phyloP scores from a whole-genome alignment of 2,329 filamentous ascomycete genomes.

The Stachybotrys chartarum region DNA sequence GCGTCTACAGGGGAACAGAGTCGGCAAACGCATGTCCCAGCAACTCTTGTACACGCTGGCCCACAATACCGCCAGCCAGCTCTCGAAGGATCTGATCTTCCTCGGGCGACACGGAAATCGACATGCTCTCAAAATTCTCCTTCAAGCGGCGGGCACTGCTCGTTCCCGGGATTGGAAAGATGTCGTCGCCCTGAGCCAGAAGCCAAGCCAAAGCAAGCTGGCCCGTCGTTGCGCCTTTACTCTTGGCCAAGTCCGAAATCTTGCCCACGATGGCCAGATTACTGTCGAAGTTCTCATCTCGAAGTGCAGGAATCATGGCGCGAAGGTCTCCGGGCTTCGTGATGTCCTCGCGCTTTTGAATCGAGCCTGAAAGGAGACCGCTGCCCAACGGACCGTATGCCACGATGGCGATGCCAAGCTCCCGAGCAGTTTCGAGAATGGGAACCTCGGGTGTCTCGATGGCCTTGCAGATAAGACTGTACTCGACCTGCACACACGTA shows the following conservation, averaged over 20 bases:
- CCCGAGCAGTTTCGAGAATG: constrained; percentile 46
- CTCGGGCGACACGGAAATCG: no score
- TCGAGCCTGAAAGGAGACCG: constrained; percentile 46
- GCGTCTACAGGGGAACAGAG: no score
- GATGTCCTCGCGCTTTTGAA: constrained; percentile 38
- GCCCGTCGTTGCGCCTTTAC: neutral
- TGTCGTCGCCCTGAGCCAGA: neutral
- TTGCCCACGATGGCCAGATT: neutral
- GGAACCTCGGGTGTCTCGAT: constrained; percentile 46
- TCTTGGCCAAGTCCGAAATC: neutral
- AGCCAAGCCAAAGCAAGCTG: neutral
- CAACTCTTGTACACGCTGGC: no score
- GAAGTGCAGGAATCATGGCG: neutral
- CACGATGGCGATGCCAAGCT: constrained; percentile 50
- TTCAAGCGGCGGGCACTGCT: no score
- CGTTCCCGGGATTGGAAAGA: neutral
- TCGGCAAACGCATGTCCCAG: no score
- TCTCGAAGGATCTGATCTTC: no score
- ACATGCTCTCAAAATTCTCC: no score
- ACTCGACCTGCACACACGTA: constrained; percentile 46
- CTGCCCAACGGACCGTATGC: constrained; percentile 54
- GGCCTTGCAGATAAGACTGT: constrained; percentile 45
- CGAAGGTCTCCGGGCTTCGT: neutral
- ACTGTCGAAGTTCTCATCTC: neutral
- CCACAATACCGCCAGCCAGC: no score